Base-by-base conservation (phyloP, 2,329 filamentous ascomycete genomes). In the Camillea tinctor region DNA sequence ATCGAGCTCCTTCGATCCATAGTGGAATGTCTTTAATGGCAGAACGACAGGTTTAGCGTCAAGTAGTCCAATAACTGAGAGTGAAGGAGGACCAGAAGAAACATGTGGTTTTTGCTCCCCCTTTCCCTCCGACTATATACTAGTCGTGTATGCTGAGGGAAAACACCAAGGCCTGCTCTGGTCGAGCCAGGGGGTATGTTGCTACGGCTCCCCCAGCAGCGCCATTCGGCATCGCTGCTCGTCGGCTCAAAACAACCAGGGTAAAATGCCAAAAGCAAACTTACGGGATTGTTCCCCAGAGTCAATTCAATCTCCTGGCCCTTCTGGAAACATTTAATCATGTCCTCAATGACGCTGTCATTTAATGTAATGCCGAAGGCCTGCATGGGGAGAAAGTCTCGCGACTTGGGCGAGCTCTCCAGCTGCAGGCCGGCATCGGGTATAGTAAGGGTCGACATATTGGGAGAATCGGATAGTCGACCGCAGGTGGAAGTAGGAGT, bases 281-380 rank as follows among this genome's bases (percentile, higher is more conserved):
- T 80, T 84, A 89, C 86, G 44, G 86, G 86, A 67, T 75, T 79
- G 68, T 76, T 78, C 49, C 86, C 86, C 62, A 89, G 73, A 4
- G 82, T 80, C 67, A 89, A 76, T 68, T 84, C 78, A 56, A 88
- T 79, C 52, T 80, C 76, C 58, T 84, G 79, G 55, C 84, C 84
- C 75, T 81, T 79, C 68, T 82, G 81, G 48, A 84, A 80, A 68
- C 82, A 84, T 72, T 79, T 79, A 66, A 89, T 87, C 81, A 89
- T 84, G 63, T 84, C 80, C 71, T 87, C 83, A 67, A 89, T 82
- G 55, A 86, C 77, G 70, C 77, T 77, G 70, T 87, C 81, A 66
- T 77, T 81, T 63, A 89, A 74, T n/a, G 77, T 81, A 58, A 89
- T 75, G 64, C 83, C 80, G 69, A 88, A 84, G 30, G 82, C 83